Base-by-base conservation (phyloP, 108 stramenopile genomes). In the Cyclotella choctawhatcheeana region DNA sequence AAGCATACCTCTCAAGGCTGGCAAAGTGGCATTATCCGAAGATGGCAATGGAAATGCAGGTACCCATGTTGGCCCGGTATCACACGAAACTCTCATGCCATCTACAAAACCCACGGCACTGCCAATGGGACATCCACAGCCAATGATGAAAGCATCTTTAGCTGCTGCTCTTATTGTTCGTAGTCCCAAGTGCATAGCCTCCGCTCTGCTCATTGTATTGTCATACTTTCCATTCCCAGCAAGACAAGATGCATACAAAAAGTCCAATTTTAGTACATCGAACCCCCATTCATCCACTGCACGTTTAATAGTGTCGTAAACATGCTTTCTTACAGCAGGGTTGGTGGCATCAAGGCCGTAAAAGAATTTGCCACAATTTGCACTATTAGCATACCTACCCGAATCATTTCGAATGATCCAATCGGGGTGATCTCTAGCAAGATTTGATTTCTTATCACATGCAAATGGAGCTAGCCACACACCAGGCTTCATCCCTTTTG, bases 381-480 rank as follows among this genome's bases (percentile, higher is more conserved):
- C 89, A 1, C 91, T 92, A 68, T 97, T 97, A 35, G 93, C 92
- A 22, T 86, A 81, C 35, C 80, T 30, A 13, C 92, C 93, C 31
- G 54, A 61, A 58, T 95, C 83, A 74, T 93, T 90, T 21, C 84
- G 84, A 65, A 97, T 91, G 40, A 97, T 91, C 97, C 97, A 97
- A 60, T 97, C 93, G 17, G 97, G 94, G 60, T 95, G 94, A n/a
- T 83, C 71, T 53, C 78, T 87, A 12, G 85, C 86, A 64, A 96
- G 50, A 29, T 78, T 67, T 20, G 93, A 92, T 68, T 82, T 74
- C 69, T 97, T 95, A 69, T 97, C 97, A 56, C 82, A 86, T 0
- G 97, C 89, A 60, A 91, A 95, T 10, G 97, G 97, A 43, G 97
- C 97, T 43, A 97, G 58, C 97, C 97, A 97, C 12, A 97, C 64